Base-by-base conservation (phyloP, 805 yeast genomes). In the Candida insectalens region DNA sequence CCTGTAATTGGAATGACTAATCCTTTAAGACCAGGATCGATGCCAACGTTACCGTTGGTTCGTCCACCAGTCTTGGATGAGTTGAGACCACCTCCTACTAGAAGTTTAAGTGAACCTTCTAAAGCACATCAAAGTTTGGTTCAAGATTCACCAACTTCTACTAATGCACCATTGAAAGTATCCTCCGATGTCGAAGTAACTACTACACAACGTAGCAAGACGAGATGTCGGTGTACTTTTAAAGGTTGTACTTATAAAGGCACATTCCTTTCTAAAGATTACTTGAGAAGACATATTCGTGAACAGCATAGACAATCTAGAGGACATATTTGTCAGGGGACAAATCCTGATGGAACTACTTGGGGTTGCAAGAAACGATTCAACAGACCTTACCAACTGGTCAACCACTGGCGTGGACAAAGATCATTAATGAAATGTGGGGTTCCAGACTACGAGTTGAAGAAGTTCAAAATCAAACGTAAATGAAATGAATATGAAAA, bases 331-430 rank as follows among this genome's bases (percentile, higher is more conserved):
- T 53, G 58, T 35, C 31, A 29, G 21, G 59, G 60, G 6, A 27
- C 30, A 27, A 36, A 37, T 18, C 12, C 30, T 7, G 46, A 45
- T 32, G 49, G 50, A 17, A 28, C 42, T 6, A 32, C 30, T 10
- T 55, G 60, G 60, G 60, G 60, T 3, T 55, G 60, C 25, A 46
- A 48, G 19, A 55, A 50, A 27, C 45, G 43, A 20, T 55, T 55
- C 34, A 53, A 50, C 34, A 37, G 60, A 33, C 60, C 60, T 5
- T 55, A 55, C 33, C 60, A 55, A 35, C 32, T 55, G 22, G 51
- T 54, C 7, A 54, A 55, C 34, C 60, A 55, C 36, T 55, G 60
- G 60, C 39, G 44, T 15, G 58, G 57, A 5, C 50, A 50, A 27
- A 38, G 58, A 16, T 54, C 59, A 4, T 31, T 54, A 12, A 46